A percentile compares a stretch with the other conserved stretches of the same genome.
Conservation (phyloP, 345 rosid species). For the Xanthoceras sorbifolium region DNA sequence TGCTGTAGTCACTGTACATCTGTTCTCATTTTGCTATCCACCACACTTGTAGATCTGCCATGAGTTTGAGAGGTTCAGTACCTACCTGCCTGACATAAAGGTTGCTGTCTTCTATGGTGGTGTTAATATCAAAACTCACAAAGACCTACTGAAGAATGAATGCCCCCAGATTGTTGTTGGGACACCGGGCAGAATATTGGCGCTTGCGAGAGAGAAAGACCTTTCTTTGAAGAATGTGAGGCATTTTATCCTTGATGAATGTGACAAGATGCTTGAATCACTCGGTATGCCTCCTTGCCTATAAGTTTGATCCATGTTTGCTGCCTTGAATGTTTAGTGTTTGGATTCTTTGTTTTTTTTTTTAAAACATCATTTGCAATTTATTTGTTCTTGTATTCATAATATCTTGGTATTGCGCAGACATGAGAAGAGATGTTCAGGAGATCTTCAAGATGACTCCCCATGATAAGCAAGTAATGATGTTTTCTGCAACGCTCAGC, state of each 20-base stretch:
- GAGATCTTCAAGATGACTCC: constrained; percentile 99
- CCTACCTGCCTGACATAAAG: constrained; percentile 85
- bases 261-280: constrained; percentile 99
- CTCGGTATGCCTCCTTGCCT: constrained; percentile 54
- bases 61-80: constrained; percentile 96
- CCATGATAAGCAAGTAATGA: constrained; percentile 99
- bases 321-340: background rate
- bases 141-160: constrained; percentile 90
- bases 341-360: background rate
- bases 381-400: background rate
- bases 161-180: constrained; percentile 99
- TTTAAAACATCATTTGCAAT: background rate
- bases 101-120: constrained; percentile 98
- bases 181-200: constrained; percentile 94
- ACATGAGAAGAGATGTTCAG: constrained; percentile 98
- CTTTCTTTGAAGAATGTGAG: constrained; percentile 98
- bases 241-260: constrained; percentile 98
- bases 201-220: constrained; percentile 85
- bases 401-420: constrained; percentile 36
- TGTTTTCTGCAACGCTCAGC: constrained; percentile 99
- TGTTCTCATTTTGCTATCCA: background rate
- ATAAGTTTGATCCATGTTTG: too few relatives aligned
- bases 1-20: background rate
- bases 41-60: constrained; percentile 69
- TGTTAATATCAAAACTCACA: constrained; percentile 87